Conservation (phyloP, 352 stramenopile genomes). For the Peronospora farinosa region DNA sequence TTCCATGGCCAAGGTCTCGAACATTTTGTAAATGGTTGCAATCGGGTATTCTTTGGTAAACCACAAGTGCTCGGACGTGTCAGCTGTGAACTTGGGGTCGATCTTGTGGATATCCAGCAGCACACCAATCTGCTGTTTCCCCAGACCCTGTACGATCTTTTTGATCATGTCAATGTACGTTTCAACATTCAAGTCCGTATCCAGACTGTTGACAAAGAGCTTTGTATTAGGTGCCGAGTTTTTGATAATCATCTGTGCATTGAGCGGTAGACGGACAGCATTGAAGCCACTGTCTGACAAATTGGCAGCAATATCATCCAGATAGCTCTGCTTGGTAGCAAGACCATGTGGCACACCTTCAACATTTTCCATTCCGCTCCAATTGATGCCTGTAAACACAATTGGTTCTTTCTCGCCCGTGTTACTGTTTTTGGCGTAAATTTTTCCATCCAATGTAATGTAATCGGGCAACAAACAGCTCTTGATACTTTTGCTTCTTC, state of each 20-base stretch:
- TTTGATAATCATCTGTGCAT: slow-evolving; percentile 77
- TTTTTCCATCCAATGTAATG: slow-evolving; percentile 44
- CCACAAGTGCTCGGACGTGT: slow-evolving; percentile 72
- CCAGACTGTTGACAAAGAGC: slow-evolving; percentile 54
- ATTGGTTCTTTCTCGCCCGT: slow-evolving; percentile 50
- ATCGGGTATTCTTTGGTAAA: slow-evolving; percentile 56
- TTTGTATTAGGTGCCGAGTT: slow-evolving; percentile 56
- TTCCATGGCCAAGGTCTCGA: slow-evolving; percentile 54
- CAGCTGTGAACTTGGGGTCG: slow-evolving; percentile 59
- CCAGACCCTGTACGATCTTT: slow-evolving; percentile 72
- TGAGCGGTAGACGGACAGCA: slow-evolving; percentile 68
- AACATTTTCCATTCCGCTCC: slow-evolving; percentile 81
- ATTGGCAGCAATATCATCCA: slow-evolving; percentile 65
- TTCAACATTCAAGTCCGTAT: slow-evolving; percentile 59
- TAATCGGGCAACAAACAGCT: slow-evolving; percentile 74
- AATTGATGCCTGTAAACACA: slow-evolving; percentile 83
- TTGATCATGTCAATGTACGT: slow-evolving; percentile 84
- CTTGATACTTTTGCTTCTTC: slow-evolving; percentile 27
- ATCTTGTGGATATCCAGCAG: slow-evolving; percentile 84
- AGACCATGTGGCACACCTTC: slow-evolving; percentile 75
- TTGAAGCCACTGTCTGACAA: slow-evolving; percentile 68
- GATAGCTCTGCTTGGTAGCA: slow-evolving; percentile 52
- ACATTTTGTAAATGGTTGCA: slow-evolving; percentile 56
- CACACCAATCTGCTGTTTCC: slow-evolving; percentile 74
- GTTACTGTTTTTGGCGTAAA: slow-evolving; percentile 56